phyloP scores from a whole-genome alignment of 306 rosid genomes.

The Rosa rugosa region DNA sequence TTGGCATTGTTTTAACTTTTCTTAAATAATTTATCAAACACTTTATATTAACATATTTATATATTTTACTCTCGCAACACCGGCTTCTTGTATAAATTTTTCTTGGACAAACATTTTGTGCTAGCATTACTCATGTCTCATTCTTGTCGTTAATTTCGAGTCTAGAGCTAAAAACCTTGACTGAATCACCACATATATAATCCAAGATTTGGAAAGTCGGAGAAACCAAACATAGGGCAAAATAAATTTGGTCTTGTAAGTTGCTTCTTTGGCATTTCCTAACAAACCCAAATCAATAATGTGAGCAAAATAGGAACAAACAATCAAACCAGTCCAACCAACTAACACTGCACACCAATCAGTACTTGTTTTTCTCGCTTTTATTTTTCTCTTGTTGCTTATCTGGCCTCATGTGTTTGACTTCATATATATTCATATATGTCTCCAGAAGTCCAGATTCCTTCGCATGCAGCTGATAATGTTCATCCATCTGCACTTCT shows the following conservation, averaged over 20 bases:
- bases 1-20: too few species aligned
- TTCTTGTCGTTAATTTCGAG: not conserved
- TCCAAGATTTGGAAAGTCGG: not conserved
- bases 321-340: not conserved
- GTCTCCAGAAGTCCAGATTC: not conserved
- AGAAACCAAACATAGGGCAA: not conserved
- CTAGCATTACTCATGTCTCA: not conserved
- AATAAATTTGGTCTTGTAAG: not conserved
- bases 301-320: not conserved
- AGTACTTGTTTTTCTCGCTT: not conserved
- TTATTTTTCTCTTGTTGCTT: not conserved
- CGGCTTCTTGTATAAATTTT: too few species aligned
- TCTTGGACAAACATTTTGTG: not conserved
- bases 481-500: not conserved
- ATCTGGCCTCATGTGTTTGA: not conserved
- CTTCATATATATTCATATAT: not conserved
- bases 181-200: not conserved
- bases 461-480: not conserved
- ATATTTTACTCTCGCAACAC: too few species aligned
- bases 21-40: too few species aligned
- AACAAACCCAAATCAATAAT: not conserved
- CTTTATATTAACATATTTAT: too few species aligned
- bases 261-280: not conserved
- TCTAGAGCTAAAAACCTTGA: not conserved
- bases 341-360: not conserved